Conservation (phyloP, 768 basidiomycete genomes). For the Coprinellus aureogranulatus region DNA sequence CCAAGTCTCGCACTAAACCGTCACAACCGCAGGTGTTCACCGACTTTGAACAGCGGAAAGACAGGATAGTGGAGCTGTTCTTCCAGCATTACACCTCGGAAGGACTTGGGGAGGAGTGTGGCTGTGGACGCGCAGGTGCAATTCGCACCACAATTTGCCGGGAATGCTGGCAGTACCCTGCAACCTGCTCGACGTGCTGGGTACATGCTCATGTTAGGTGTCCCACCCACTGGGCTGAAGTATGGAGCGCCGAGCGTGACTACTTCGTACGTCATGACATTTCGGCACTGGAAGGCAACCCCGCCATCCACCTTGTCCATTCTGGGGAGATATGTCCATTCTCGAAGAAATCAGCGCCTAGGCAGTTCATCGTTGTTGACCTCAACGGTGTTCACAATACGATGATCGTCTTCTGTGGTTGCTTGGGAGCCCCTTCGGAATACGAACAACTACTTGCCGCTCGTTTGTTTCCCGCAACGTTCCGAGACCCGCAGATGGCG, state of each 20-base stretch:
- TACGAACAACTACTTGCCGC: neutral
- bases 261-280: neutral
- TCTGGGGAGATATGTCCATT: neutral
- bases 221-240: neutral
- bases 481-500: neutral
- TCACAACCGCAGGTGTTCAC: neutral
- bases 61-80: neutral
- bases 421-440: neutral
- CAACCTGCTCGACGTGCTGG: neutral
- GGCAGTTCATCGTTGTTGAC: neutral
- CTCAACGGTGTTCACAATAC: conserved; percentile 2
- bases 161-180: neutral
- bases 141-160: neutral
- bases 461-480: neutral
- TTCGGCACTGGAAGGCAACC: neutral
- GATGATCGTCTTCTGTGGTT: neutral
- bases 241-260: neutral
- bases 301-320: neutral
- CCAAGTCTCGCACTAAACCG: no score
- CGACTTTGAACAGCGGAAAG: neutral
- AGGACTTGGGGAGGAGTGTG: neutral
- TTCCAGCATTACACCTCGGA: neutral
- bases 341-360: neutral
- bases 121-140: neutral
- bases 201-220: neutral